These are phyloP conservation scores for Lentinula raphanica DNA, from an alignment of 768 basidiomycete genomes.

Conservation along the genomic window DNA sequence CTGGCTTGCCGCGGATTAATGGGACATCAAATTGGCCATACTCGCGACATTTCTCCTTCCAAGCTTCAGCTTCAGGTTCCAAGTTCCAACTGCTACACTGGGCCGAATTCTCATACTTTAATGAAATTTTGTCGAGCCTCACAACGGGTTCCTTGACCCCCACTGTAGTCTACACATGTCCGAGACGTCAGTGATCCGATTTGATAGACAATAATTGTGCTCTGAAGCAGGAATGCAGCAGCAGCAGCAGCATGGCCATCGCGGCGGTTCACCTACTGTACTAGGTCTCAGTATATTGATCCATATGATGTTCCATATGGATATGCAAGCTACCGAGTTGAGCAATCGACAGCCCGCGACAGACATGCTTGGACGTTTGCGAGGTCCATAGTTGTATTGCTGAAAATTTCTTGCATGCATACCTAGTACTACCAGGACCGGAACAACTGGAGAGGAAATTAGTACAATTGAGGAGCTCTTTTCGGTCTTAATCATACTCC, in stretches of 20 bases:
- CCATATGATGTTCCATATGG: background rate
- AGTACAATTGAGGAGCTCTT: background rate
- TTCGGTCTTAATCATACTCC: background rate
- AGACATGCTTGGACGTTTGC: background rate
- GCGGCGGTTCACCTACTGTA: background rate
- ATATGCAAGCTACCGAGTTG: background rate
- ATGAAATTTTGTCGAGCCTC: background rate
- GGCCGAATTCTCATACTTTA: too few species aligned
- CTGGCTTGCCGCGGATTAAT: background rate
- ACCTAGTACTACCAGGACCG: background rate
- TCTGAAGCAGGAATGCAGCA: background rate
- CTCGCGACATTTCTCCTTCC: background rate
- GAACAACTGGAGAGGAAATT: background rate
- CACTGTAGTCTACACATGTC: background rate
- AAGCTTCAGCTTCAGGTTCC: too few species aligned
- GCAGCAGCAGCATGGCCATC: background rate
- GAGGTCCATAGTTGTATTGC: background rate
- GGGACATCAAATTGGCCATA: background rate
- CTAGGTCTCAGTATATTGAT: background rate
- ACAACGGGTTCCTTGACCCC: background rate
- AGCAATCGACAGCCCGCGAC: too few species aligned
- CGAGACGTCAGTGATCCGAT: background rate
- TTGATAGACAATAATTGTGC: background rate
- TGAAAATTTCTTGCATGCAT: background rate
- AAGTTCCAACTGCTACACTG: too few species aligned